A percentile compares a stretch with the other conserved stretches of the same genome.
These are phyloP conservation scores for Thielaviopsis musarum DNA, from an alignment of 2,329 filamentous ascomycete species.

Conservation along the genomic window DNA sequence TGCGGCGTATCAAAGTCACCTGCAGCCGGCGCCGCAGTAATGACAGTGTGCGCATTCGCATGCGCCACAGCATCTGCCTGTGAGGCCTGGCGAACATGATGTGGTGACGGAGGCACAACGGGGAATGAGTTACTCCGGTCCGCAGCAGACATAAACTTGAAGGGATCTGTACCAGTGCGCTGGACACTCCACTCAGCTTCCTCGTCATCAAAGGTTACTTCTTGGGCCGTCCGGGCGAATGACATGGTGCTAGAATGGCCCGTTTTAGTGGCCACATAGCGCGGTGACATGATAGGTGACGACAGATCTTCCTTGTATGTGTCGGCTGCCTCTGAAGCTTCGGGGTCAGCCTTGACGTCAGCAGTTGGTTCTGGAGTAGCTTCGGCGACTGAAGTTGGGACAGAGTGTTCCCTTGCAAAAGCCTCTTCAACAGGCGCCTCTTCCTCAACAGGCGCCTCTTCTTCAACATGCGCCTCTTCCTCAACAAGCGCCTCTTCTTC, in stretches of 20 bases:
- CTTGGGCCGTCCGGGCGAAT: slow-evolving; percentile 46
- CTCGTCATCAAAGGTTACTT: slow-evolving; percentile 42
- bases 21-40: neutral
- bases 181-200: slow-evolving; percentile 40
- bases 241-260: slow-evolving; percentile 46
- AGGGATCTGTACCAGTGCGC: slow-evolving; percentile 37
- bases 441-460: no score
- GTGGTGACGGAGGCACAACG: slow-evolving; percentile 25
- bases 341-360: neutral
- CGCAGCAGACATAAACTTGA: slow-evolving; percentile 39
- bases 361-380: slow-evolving; percentile 6
- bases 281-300: slow-evolving; percentile 4
- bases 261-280: slow-evolving; percentile 19
- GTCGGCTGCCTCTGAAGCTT: neutral
- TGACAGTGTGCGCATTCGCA: slow-evolving; percentile 1
- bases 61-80: slow-evolving; percentile 2
- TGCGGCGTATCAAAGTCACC: slow-evolving; percentile 11
- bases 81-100: neutral
- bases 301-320: neutral
- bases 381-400: neutral
- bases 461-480: neutral
- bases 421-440: neutral
- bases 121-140: slow-evolving; percentile 50
- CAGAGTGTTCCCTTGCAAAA: neutral
- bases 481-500: neutral